Evolutionary conservation across 345 rosid genomes (phyloP), one percentile per base, ranked within the genome.

Genomic region (Laguncularia racemosa): DNA sequence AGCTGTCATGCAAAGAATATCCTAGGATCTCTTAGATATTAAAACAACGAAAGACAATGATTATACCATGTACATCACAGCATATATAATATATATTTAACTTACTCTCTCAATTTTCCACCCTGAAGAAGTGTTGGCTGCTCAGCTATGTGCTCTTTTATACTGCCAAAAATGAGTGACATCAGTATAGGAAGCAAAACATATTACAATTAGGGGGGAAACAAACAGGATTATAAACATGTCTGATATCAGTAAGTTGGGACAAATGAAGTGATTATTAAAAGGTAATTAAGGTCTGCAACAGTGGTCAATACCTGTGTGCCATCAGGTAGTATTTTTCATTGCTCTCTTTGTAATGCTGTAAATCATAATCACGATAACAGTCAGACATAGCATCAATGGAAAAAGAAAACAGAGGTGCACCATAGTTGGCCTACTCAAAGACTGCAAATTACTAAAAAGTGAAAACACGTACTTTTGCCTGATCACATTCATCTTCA

Each of bases 251-350:
- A 56, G 65, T 51, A 6, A n/a, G 13, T 53, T 12, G 18, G 26
- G 55, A 47, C 12, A 20, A 43, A 51, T 52, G 17, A 38, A 23
- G 2, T 23, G 44, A 16, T 26, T 12, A 51, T 14, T 12, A 21
- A 13, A 21, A 60, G 10, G 43, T 44, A 57, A 61, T 8, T 20
- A 23, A 16, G 19, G 47, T 23, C 2, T 40, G 51, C 58, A 18
- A 19, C 59, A 23, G 18, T n/a, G 44, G 60, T 18, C 50, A 47
- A 49, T 54, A 89, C 97, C 97, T 90, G 70, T 90, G 97, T 53
- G 97, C 97, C 97, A 90, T 90, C 83, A 84, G 11, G 64, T 90
- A 90, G 79, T 90, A 90, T 73, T 90, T 90, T 66, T 90, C 97
- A 66, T 87, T 90, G 85, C 97, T 90, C 72, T 90, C 97, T 83